phyloP scores from a whole-genome alignment of 1,284 basidiomycete genomes.

The Golubevia pallescens region DNA sequence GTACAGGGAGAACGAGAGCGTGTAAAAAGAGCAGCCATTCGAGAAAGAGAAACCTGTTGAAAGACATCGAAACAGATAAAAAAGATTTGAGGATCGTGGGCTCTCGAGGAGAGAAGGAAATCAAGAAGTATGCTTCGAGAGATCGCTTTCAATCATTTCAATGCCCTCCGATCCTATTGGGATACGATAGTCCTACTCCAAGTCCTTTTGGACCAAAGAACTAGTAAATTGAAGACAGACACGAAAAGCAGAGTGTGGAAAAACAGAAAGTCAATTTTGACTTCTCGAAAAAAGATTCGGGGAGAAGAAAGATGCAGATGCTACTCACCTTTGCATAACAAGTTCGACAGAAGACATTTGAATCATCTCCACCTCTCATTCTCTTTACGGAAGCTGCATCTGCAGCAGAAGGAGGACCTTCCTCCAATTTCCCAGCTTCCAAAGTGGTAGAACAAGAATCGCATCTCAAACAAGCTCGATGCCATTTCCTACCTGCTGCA shows the following conservation, averaged over 20 bases:
- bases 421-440: slow-evolving; percentile 49
- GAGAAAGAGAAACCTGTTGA: too few species aligned
- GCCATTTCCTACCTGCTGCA: slow-evolving; percentile 54
- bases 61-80: too few species aligned
- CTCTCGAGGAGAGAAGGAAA: too few species aligned
- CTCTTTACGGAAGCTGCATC: not conserved
- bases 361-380: slow-evolving; percentile 9
- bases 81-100: too few species aligned
- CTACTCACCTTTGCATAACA: slow-evolving; percentile 51
- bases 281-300: too few species aligned
- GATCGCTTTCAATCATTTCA: too few species aligned
- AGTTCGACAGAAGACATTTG: slow-evolving; percentile 51
- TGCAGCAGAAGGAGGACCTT: slow-evolving; percentile 33
- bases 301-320: too few species aligned
- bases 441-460: slow-evolving; percentile 53
- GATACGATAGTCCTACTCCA: slow-evolving; percentile 25
- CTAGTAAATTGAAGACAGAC: not conserved
- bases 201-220: slow-evolving; percentile 27
- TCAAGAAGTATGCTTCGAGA: too few species aligned
- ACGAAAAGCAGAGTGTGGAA: not conserved
- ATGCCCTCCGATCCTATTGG: not conserved
- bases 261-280: not conserved
- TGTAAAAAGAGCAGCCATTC: too few species aligned
- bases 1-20: too few species aligned
- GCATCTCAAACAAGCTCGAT: slow-evolving; percentile 53